Base-by-base conservation (phyloP, 805 yeast species). In the Cyberlindnera bimundalis region DNA sequence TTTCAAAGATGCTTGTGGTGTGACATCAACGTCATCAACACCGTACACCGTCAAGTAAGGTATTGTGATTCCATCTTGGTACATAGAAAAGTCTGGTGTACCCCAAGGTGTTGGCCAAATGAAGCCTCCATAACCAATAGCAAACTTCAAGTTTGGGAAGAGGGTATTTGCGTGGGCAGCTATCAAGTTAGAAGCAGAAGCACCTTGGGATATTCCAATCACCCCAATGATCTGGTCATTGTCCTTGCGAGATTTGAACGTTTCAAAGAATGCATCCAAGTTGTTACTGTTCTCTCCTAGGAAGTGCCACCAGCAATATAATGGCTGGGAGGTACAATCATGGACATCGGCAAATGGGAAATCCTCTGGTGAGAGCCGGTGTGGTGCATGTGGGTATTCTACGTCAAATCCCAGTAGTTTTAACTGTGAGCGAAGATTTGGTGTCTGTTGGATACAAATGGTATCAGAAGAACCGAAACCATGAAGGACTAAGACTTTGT, bases 31-130 rank as follows among this genome's bases (percentile, higher is more conserved):
- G 23, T 48, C 50, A 27, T 46, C 29, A 11, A 18, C 35, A 2
- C 45, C 52, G 23, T 43, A 43, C 7, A 46, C 46, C 5, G 46
- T 35, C 26, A 48, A 20, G 31, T 36, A 46, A 6, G 52, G 52
- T 8, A 43, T 15, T 2, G 32, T 29, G 33, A 47, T 39, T 8
- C 37, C 42, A 2, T 26, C 29, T 4, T 41, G 39, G 18, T 45
- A 45, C 2, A 33, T 25, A 5, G 19, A 31, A 16, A 26, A 21
- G 3, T 18, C 33, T 11, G 31, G 24, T 12, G 16, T 23, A 8
- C 11, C 34, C 23, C 29, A 19, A 7, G 43, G 45, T 3, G 32
- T 8, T 2, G 46, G 43, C 18, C 17, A 35, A 4, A 35, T 5
- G 33, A 45, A 45, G 14, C 46, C 48, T 24, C 46, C 29, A 16